A percentile compares a stretch with the other conserved stretches of the same genome.
phyloP scores from a whole-genome alignment of 192 early-diverging fungal species.

The Backusella macrospora region DNA sequence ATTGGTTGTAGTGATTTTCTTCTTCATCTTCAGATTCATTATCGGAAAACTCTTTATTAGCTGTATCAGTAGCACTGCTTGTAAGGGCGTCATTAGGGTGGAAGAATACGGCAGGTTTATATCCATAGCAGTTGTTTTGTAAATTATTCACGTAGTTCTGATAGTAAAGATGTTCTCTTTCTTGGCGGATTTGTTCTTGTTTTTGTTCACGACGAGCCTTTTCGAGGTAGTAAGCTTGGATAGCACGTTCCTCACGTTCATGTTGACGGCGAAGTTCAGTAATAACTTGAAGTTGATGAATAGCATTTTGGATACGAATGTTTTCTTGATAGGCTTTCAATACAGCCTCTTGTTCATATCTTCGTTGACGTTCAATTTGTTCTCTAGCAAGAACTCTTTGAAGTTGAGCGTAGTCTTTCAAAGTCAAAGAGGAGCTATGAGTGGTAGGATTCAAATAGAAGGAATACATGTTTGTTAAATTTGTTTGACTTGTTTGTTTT shows the following conservation, averaged over 20 bases:
- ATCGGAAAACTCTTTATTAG: background rate
- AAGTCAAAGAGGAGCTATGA: background rate
- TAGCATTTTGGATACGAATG: background rate
- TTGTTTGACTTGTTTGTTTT: background rate
- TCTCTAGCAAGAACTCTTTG: conserved; percentile 8
- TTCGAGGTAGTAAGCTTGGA: conserved; percentile 3
- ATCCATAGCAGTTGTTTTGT: background rate
- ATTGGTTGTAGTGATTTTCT: background rate
- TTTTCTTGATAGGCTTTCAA: conserved; percentile 5
- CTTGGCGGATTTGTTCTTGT: background rate
- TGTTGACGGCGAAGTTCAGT: background rate
- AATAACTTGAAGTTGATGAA: background rate
- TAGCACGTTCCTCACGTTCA: conserved; percentile 15
- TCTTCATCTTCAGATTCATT: conserved; percentile 10
- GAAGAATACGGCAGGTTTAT: background rate
- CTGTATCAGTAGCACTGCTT: too few species aligned
- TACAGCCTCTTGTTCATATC: background rate
- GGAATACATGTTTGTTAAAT: background rate
- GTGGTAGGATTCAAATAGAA: background rate
- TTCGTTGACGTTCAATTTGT: conserved; percentile 4
- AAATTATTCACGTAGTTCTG: background rate
- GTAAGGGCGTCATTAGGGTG: conserved; percentile 11
- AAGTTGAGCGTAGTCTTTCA: conserved; percentile 3
- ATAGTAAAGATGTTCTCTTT: conserved; percentile 2
- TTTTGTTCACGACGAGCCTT: background rate